These are phyloP conservation scores for Heracleum sosnowskyi DNA, from an alignment of 129 eudicot species.

Conservation along the genomic window DNA sequence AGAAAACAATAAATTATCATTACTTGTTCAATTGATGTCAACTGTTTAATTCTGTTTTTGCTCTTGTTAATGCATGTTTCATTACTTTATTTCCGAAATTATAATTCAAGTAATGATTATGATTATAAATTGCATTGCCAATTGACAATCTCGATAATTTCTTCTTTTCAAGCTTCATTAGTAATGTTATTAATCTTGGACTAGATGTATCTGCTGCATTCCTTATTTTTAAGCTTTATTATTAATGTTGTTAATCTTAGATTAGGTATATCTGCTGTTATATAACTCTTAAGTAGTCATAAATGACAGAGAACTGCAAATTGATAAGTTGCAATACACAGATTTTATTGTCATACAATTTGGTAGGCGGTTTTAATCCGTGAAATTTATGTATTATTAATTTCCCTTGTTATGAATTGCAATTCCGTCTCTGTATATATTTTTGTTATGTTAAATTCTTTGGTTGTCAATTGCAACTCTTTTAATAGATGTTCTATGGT, in stretches of 20 bases:
- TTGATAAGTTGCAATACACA: background rate
- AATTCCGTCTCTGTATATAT: too few species aligned
- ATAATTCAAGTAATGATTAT: background rate
- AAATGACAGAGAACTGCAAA: background rate
- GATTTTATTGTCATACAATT: background rate
- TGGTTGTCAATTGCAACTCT: background rate
- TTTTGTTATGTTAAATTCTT: background rate
- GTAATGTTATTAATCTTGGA: too few species aligned
- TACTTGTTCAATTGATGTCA: slow-evolving; percentile 13
- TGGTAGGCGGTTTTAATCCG: background rate
- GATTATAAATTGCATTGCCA: background rate
- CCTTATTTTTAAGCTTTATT: background rate
- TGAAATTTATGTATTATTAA: background rate
- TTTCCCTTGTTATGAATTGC: background rate
- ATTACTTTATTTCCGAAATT: background rate
- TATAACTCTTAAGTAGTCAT: background rate
- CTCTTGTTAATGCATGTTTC: background rate
- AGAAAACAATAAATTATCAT: slow-evolving; percentile 14
- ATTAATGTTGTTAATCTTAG: too few species aligned
- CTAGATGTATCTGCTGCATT: too few species aligned
- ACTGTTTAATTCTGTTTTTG: background rate
- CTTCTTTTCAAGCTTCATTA: background rate
- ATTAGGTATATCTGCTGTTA: background rate
- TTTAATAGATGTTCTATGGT: background rate
- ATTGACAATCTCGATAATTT: background rate